phyloP scores from a whole-genome alignment of 371 early-diverging fungal genomes.

The Rhizopus sp. region DNA sequence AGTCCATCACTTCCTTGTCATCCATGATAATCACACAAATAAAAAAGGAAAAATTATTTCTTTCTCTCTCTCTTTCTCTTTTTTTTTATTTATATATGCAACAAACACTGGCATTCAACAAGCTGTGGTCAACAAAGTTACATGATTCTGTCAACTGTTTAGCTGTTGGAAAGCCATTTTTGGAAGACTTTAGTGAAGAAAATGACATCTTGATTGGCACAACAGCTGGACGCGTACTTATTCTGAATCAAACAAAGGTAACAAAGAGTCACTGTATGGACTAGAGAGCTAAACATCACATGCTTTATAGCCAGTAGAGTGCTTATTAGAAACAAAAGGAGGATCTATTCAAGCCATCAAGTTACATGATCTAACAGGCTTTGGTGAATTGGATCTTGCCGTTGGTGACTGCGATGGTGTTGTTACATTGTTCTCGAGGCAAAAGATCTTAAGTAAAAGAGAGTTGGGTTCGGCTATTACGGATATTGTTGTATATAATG shows the following conservation, averaged over 20 bases:
- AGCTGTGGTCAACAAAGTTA: conserved; percentile 40
- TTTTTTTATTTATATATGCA: neutral
- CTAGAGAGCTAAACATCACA: neutral
- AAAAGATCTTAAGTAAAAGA: conserved; percentile 48
- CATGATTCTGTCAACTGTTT: conserved; percentile 47
- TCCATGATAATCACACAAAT: neutral
- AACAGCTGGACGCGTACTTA: conserved; percentile 45
- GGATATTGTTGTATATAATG: conserved; percentile 38
- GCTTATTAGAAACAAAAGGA: conserved; percentile 52
- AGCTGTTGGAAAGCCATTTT: conserved; percentile 47
- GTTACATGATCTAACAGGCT: conserved; percentile 49
- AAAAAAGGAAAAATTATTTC: neutral
- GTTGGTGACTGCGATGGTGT: conserved; percentile 55
- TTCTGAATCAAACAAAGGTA: conserved; percentile 49
- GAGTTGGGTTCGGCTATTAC: conserved; percentile 40
- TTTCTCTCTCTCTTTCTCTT: too few relatives aligned
- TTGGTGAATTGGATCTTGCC: conserved; percentile 42
- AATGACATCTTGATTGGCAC: conserved; percentile 52
- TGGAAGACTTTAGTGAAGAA: conserved; percentile 49
- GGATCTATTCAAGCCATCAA: conserved; percentile 44
- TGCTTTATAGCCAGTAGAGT: conserved; percentile 32
- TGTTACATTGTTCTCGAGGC: conserved; percentile 46
- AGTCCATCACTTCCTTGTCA: conserved; percentile 1
- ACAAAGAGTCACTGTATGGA: neutral
- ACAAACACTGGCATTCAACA: conserved; percentile 12